Base-by-base conservation (phyloP, 2,329 filamentous ascomycete species). In the Fusarium sp. region DNA sequence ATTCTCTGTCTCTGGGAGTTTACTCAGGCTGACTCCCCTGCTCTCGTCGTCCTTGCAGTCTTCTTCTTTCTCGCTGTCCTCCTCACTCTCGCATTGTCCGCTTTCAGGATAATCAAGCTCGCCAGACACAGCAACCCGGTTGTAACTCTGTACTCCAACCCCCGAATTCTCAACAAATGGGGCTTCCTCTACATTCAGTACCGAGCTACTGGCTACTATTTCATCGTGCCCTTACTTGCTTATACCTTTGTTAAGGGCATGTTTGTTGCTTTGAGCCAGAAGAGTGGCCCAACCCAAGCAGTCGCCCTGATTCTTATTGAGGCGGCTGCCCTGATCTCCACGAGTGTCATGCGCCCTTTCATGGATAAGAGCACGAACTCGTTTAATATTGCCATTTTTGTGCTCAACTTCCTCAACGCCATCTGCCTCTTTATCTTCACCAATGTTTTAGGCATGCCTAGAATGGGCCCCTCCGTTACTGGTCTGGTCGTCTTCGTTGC, bases 321-420 rank as follows among this genome's bases (percentile, higher is more conserved):
- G 80, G 91, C 91, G 3, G 88, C 81, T 53, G 90, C 92, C 70
- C 85, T 98, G 54, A 91, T 97, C 72, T 89, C 83, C 18, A 90
- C 93, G 60, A 91, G 90, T 65, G 90, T 97, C 44, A 83, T 98
- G 72, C 90, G 93, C 52, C 95, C 95, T 11, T 98, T 94, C 90
- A 98, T 98, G 95, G 95, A 98, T 85, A 97, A 97, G 89, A 95
- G 94, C 83, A 97, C 94, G 58, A 98, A 97, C 80, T 90, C 91
- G 42, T 97, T 97, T 86, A 98, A 98, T 82, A 97, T 98, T 75
- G 88, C 94, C 65, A 98, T 98, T 74, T 92, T 90, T 65, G 91
- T 90, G 40, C 85, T 97, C 80, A 97, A 97, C 84, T 97, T 98
- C 79, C 79, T 98, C 76, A 97, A 96, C 81, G 88, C 91, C 59